Conservation (phyloP, 352 stramenopile genomes). For the Globisporangium spinosum region DNA sequence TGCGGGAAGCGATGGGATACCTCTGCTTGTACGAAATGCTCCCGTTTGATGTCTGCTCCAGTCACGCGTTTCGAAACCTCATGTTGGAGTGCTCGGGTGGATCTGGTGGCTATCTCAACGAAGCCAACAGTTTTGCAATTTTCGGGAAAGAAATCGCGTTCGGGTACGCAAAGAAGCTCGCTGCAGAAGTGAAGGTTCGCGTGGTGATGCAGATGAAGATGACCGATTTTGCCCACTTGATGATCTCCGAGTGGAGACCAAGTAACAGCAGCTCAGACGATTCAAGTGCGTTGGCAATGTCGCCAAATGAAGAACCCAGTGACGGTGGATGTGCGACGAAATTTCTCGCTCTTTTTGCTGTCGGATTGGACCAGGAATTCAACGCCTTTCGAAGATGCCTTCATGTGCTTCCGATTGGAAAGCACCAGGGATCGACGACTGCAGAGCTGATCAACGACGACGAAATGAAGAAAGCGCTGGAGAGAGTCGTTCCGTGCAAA, state of each 20-base stretch:
- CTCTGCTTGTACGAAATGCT: slow-evolving; percentile 69
- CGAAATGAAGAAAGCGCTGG: slow-evolving; percentile 37
- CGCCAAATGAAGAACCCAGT: neutral
- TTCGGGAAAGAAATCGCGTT: slow-evolving; percentile 45
- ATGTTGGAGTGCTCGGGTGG: slow-evolving; percentile 52
- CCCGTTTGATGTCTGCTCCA: slow-evolving; percentile 64
- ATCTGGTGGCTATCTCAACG: slow-evolving; percentile 29
- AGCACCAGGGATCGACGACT: slow-evolving; percentile 17
- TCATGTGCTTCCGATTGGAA: slow-evolving; percentile 35
- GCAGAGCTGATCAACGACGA: slow-evolving; percentile 27
- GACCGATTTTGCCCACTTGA: slow-evolving; percentile 54
- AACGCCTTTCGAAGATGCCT: slow-evolving; percentile 59
- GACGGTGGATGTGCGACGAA: neutral
- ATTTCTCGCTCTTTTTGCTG: slow-evolving; percentile 52
- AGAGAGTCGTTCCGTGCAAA: slow-evolving; percentile 33
- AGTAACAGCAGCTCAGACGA: slow-evolving; percentile 4
- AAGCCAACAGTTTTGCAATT: slow-evolving; percentile 36
- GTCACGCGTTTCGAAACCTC: slow-evolving; percentile 50
- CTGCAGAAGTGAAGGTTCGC: slow-evolving; percentile 42
- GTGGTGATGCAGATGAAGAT: slow-evolving; percentile 53
- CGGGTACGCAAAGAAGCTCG: slow-evolving; percentile 50
- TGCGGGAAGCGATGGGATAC: slow-evolving; percentile 54
- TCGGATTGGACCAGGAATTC: slow-evolving; percentile 66
- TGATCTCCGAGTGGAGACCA: slow-evolving; percentile 48
- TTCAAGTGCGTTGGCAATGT: neutral